phyloP scores from a whole-genome alignment of 2,329 filamentous ascomycete species.

The Pseudogymnoascus sp. region DNA sequence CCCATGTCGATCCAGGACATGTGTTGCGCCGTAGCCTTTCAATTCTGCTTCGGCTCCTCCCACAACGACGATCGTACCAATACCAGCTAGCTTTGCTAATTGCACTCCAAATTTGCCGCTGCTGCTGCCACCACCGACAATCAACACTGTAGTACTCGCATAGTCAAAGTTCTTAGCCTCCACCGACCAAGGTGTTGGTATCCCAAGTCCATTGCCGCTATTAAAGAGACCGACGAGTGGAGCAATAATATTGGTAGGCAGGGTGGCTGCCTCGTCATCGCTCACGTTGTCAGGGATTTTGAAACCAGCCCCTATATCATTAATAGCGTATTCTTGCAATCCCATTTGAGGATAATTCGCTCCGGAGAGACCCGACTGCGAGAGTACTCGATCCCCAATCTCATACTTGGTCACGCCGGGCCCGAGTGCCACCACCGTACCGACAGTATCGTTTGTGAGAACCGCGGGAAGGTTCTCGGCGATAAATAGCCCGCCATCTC shows the following conservation, averaged over 20 bases:
- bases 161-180: conserved; percentile 23
- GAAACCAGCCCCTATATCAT: conserved; percentile 26
- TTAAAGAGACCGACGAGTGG: conserved; percentile 31
- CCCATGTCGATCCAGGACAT: conserved; percentile 34
- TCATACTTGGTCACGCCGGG: conserved; percentile 22
- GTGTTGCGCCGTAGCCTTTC: conserved; percentile 32
- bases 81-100: conserved; percentile 29
- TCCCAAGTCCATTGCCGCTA: conserved; percentile 17
- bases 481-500: conserved; percentile 32
- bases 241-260: conserved; percentile 32
- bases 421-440: conserved; percentile 27
- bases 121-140: conserved; percentile 32
- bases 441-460: conserved; percentile 31
- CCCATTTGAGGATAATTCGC: conserved; percentile 19
- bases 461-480: conserved; percentile 28
- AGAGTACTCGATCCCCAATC: conserved; percentile 30
- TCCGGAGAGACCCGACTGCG: conserved; percentile 19
- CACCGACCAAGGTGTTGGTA: conserved; percentile 26
- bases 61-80: conserved; percentile 34
- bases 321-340: conserved; percentile 33
- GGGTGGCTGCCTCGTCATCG: conserved; percentile 31
- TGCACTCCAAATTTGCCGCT: conserved; percentile 30
- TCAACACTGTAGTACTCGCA: conserved; percentile 21
- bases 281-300: conserved; percentile 30
- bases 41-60: conserved; percentile 29